Evolutionary conservation across 1,139 yeast genomes (phyloP).

Genomic region (Eremothecium gossypii): DNA sequence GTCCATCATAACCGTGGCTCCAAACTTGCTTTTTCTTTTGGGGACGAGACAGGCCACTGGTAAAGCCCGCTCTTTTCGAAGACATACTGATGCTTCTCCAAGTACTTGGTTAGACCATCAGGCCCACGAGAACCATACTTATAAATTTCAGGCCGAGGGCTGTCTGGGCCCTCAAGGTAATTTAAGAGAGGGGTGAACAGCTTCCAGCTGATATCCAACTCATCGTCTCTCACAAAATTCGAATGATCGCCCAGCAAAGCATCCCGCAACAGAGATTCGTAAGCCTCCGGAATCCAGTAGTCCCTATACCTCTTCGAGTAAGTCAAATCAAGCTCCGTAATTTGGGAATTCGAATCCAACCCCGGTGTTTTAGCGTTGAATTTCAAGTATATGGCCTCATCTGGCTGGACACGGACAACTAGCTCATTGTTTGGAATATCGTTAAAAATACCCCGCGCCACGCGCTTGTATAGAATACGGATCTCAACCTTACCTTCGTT

Average conservation of each 20-base stretch:
- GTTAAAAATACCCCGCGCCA: slow-evolving; percentile 71
- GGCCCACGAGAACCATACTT: slow-evolving; percentile 95
- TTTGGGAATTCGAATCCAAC: slow-evolving; percentile 65
- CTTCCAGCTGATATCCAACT: slow-evolving; percentile 87
- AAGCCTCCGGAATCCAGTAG: slow-evolving; percentile 96
- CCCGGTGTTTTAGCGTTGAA: slow-evolving; percentile 93
- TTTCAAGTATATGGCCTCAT: slow-evolving; percentile 87
- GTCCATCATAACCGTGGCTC: no score
- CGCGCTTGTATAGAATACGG: slow-evolving; percentile 84
- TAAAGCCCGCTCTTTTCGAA: slow-evolving; percentile 52
- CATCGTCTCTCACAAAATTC: slow-evolving; percentile 96
- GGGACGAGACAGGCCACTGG: slow-evolving; percentile 78
- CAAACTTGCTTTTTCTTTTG: slow-evolving; percentile 19
- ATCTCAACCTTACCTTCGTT: slow-evolving; percentile 91
- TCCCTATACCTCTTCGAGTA: slow-evolving; percentile 75
- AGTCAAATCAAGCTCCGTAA: slow-evolving; percentile 85
- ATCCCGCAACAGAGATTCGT: slow-evolving; percentile 90
- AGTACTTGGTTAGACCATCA: slow-evolving; percentile 46
- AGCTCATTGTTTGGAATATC: slow-evolving; percentile 85
- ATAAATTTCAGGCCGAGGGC: slow-evolving; percentile 56
- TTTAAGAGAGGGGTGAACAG: slow-evolving; percentile 85
- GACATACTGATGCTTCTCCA: slow-evolving; percentile 61
- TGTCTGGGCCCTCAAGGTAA: slow-evolving; percentile 60
- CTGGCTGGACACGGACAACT: slow-evolving; percentile 88
- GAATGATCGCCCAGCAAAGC: slow-evolving; percentile 89